Conservation (phyloP, 208 protist genomes). For the Leishmania mexicana region DNA sequence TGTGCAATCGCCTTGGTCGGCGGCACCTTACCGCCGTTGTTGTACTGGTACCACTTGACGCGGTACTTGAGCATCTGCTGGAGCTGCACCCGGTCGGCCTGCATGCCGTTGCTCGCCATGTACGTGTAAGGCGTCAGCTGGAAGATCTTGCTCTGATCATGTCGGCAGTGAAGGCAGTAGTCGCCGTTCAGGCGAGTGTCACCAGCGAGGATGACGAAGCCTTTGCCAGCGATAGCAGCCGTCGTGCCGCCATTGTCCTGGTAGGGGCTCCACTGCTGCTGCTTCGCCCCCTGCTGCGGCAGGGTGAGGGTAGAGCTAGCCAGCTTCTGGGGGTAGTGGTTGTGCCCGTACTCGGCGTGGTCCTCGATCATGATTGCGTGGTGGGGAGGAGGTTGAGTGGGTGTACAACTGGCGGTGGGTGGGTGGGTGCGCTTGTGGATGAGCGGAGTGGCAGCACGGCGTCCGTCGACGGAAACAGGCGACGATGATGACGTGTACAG, state of each 20-base stretch:
- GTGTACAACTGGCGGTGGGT: neutral
- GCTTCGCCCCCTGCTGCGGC: slow-evolving; percentile 71
- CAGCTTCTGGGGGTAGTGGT: slow-evolving; percentile 79
- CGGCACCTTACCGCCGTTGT: slow-evolving; percentile 92
- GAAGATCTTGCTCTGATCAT: slow-evolving; percentile 94
- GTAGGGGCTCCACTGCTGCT: slow-evolving; percentile 92
- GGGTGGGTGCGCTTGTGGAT: neutral
- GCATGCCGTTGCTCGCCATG: slow-evolving; percentile 97
- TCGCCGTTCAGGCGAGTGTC: slow-evolving; percentile 98
- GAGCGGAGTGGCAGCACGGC: neutral
- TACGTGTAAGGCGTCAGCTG: slow-evolving; percentile 93
- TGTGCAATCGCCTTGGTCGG: slow-evolving; percentile 94
- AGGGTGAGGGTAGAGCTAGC: slow-evolving; percentile 64
- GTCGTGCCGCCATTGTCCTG: slow-evolving; percentile 96
- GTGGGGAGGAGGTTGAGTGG: neutral
- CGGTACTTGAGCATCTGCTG: slow-evolving; percentile 95
- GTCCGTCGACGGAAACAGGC: neutral
- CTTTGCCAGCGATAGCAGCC: slow-evolving; percentile 95
- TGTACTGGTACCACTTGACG: slow-evolving; percentile 95
- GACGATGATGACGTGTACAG: neutral
- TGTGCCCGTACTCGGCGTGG: slow-evolving; percentile 72
- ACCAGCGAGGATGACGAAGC: slow-evolving; percentile 97
- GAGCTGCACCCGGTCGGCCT: slow-evolving; percentile 96
- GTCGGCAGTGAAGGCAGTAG: slow-evolving; percentile 96
- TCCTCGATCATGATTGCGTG: slow-evolving; percentile 75